These are phyloP conservation scores for Cladosporium velox DNA, from an alignment of 2,329 filamentous ascomycete species.

Conservation along the genomic window DNA sequence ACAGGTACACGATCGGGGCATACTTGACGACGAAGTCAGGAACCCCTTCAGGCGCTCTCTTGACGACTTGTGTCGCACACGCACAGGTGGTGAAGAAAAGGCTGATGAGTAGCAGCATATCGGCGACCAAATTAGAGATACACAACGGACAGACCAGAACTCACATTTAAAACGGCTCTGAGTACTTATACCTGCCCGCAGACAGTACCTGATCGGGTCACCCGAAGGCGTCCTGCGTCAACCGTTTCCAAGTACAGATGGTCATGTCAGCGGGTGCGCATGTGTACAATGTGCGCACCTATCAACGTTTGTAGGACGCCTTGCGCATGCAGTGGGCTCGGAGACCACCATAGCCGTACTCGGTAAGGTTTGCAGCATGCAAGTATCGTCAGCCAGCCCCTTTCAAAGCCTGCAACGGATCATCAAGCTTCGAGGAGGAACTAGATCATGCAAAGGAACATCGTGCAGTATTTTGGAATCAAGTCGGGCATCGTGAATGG, in stretches of 20 bases:
- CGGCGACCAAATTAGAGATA: slow-evolving; percentile 65
- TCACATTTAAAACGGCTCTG: background rate
- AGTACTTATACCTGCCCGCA: background rate
- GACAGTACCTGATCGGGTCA: background rate
- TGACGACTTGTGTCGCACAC: background rate
- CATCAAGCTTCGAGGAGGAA: background rate
- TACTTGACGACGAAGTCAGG: slow-evolving; percentile 33
- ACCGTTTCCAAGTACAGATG: background rate
- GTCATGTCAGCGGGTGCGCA: background rate
- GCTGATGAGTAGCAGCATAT: slow-evolving; percentile 19
- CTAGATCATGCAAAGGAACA: background rate
- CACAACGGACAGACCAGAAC: background rate
- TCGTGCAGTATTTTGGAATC: background rate
- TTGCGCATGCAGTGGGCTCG: background rate
- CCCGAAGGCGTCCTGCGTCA: background rate
- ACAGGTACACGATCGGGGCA: slow-evolving; percentile 49
- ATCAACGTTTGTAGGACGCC: background rate
- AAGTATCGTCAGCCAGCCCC: background rate
- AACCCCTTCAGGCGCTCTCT: slow-evolving; percentile 23
- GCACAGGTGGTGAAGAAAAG: background rate
- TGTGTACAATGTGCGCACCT: background rate
- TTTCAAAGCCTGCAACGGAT: background rate
- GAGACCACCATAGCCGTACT: background rate
- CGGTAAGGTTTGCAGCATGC: background rate
- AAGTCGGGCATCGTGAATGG: background rate